phyloP scores from a whole-genome alignment of 192 early-diverging fungal genomes.

The Coemansia sp. region DNA sequence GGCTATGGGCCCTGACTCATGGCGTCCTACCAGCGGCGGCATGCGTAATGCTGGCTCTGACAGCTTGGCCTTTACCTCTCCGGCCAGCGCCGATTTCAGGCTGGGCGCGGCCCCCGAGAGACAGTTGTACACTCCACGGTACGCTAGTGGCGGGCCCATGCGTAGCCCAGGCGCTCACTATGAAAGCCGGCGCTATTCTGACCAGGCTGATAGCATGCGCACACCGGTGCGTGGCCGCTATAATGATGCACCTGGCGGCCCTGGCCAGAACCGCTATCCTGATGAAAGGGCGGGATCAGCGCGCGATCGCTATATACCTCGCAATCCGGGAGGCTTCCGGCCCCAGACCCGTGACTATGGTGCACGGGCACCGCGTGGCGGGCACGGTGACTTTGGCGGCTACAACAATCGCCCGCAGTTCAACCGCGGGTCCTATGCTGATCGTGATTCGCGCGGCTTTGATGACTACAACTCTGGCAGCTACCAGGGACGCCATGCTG shows the following conservation, averaged over 20 bases:
- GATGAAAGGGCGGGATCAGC: neutral
- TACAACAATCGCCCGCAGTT: neutral
- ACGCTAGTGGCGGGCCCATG: neutral
- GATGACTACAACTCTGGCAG: neutral
- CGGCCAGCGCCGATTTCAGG: neutral
- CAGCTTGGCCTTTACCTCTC: neutral
- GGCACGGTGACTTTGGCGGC: neutral
- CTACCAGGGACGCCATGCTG: neutral
- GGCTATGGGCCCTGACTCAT: neutral
- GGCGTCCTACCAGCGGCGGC: slow-evolving; percentile 1
- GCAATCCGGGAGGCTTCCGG: neutral
- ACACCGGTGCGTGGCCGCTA: slow-evolving; percentile 1
- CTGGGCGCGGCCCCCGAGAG: neutral
- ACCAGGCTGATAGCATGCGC: neutral
- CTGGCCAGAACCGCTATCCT: neutral
- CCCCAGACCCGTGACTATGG: neutral
- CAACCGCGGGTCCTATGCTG: slow-evolving; percentile 1
- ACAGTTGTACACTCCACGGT: neutral
- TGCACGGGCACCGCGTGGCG: neutral
- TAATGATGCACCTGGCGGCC: neutral
- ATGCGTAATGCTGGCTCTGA: neutral
- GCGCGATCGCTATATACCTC: slow-evolving; percentile 5
- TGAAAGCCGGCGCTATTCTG: neutral
- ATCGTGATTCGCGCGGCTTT: neutral
- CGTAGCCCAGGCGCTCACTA: neutral